These are phyloP conservation scores for Sugiyamaella pinicola DNA, from an alignment of 1,139 yeast species.

Conservation along the genomic window DNA sequence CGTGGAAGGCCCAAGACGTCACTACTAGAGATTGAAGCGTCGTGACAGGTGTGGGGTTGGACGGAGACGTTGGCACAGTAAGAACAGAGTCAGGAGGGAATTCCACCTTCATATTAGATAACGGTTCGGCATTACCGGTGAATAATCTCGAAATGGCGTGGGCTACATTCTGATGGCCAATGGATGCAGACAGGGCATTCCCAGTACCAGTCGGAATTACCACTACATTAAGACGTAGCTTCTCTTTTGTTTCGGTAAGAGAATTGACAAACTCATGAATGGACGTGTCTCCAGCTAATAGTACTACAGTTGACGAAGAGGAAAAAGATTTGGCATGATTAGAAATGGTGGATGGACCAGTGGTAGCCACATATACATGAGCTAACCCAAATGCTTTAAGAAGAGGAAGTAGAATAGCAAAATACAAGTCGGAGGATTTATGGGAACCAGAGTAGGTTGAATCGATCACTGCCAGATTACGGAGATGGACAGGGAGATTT, in stretches of 20 bases:
- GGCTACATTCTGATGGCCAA: slow-evolving; percentile 50
- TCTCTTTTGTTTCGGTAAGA: slow-evolving; percentile 36
- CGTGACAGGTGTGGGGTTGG: slow-evolving; percentile 20
- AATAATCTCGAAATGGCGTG: slow-evolving; percentile 51
- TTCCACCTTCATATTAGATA: slow-evolving; percentile 57
- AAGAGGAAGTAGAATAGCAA: slow-evolving; percentile 39
- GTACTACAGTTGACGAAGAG: slow-evolving; percentile 50
- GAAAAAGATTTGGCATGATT: slow-evolving; percentile 40
- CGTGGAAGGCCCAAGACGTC: slow-evolving; percentile 84
- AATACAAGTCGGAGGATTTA: slow-evolving; percentile 36
- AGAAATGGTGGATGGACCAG: slow-evolving; percentile 38
- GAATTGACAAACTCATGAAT: slow-evolving; percentile 73
- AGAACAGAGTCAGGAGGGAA: slow-evolving; percentile 53
- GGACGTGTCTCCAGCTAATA: slow-evolving; percentile 87
- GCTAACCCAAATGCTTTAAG: slow-evolving; percentile 39
- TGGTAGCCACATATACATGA: slow-evolving; percentile 43
- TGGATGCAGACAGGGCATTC: slow-evolving; percentile 71
- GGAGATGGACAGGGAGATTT: slow-evolving; percentile 32
- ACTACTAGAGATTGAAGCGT: slow-evolving; percentile 61
- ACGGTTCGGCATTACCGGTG: slow-evolving; percentile 41
- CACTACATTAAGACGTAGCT: slow-evolving; percentile 43
- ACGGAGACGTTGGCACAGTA: not conserved
- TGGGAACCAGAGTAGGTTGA: slow-evolving; percentile 41
- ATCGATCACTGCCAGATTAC: slow-evolving; percentile 41
- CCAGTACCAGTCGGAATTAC: slow-evolving; percentile 86